Conservation (phyloP, 305 asterid species). For the Fraxinus platypoda region DNA sequence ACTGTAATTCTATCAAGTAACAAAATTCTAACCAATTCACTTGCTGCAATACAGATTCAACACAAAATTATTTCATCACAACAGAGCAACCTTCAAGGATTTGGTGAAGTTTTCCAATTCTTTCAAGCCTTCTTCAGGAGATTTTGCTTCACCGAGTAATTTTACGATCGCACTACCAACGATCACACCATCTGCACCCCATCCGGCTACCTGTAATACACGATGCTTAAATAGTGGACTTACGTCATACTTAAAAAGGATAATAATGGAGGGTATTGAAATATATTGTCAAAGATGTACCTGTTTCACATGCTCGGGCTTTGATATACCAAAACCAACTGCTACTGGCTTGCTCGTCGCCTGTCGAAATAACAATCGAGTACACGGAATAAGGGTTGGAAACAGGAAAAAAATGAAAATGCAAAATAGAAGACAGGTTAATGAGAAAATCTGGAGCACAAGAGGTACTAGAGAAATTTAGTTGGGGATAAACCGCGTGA, state of each 20-base stretch:
- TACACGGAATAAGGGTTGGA: background rate
- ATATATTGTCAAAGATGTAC: constrained; percentile 27
- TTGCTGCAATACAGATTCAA: background rate
- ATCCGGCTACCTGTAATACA: background rate
- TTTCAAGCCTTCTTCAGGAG: constrained; percentile 83
- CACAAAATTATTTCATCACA: constrained; percentile 16
- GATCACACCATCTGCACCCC: constrained; percentile 46
- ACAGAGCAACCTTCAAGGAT: constrained; percentile 66
- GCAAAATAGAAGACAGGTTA: background rate
- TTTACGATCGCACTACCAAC: constrained; percentile 92
- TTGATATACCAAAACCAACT: constrained; percentile 95
- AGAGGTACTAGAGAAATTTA: background rate
- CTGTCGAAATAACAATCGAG: constrained; percentile 33
- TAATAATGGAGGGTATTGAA: background rate
- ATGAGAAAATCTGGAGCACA: background rate
- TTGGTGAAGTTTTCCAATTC: constrained; percentile 65
- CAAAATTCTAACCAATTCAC: background rate
- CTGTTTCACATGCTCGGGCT: constrained; percentile 95
- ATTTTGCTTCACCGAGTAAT: constrained; percentile 72
- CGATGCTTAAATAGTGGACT: background rate
- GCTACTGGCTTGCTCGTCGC: constrained; percentile 82
- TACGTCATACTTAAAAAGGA: background rate
- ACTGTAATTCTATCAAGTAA: background rate
- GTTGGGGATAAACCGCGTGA: background rate
- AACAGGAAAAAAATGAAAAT: constrained; percentile 2